Conservation (phyloP, 441 rosid genomes). For the Francoa sonchifolia region DNA sequence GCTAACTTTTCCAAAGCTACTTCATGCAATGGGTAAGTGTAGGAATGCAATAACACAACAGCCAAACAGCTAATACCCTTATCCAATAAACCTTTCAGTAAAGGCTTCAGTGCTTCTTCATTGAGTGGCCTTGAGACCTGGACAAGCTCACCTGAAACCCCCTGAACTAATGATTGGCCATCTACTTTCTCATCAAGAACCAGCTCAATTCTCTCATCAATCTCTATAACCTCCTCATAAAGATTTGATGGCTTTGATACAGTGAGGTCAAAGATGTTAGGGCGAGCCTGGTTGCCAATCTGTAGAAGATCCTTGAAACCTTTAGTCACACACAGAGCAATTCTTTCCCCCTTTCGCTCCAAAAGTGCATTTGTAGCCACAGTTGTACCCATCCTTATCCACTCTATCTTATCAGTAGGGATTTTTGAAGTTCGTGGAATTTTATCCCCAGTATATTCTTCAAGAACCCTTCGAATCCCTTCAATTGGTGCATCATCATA, state of each 20-base stretch:
- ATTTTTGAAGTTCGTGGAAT: constrained; percentile 59
- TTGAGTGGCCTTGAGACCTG: constrained; percentile 58
- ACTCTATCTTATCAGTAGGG: constrained; percentile 79
- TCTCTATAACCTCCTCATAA: constrained; percentile 74
- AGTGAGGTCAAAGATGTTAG: constrained; percentile 72
- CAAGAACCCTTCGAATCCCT: constrained; percentile 81
- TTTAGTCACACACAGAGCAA: constrained; percentile 71
- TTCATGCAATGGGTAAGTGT: constrained; percentile 79
- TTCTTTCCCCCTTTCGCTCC: constrained; percentile 89
- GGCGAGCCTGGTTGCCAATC: constrained; percentile 91
- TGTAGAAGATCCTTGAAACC: constrained; percentile 85
- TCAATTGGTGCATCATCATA: constrained; percentile 94
- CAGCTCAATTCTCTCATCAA: constrained; percentile 83
- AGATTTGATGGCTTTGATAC: constrained; percentile 72
- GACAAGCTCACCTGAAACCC: constrained; percentile 80
- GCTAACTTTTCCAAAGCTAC: constrained; percentile 67
- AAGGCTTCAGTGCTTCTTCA: constrained; percentile 43
- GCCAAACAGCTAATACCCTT: constrained; percentile 84
- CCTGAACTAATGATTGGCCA: constrained; percentile 27
- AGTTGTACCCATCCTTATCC: constrained; percentile 97
- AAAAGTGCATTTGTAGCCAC: constrained; percentile 89
- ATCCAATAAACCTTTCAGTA: constrained; percentile 45
- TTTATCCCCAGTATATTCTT: constrained; percentile 55
- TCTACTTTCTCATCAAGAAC: constrained; percentile 28
- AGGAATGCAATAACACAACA: constrained; percentile 82